Evolutionary conservation across 129 eudicot species (phyloP), one percentile per base, ranked within the genome.

Genomic region (Heracleum sosnowskyi): DNA sequence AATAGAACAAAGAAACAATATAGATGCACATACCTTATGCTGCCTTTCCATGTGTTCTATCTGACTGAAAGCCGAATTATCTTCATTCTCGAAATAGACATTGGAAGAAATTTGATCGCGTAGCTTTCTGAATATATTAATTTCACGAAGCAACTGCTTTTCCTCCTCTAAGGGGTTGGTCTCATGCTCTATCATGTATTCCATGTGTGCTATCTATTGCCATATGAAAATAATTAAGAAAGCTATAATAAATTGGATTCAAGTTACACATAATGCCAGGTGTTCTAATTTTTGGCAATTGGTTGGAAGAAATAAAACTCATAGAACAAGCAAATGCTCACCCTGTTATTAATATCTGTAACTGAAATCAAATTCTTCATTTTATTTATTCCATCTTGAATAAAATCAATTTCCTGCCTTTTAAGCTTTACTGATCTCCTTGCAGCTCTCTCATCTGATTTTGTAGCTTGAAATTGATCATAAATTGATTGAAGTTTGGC

Each of bases 301-400:
- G 9, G 4, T 33, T 36, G 6, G 26, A 69, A 34, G 42, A 34
- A 69, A 69, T 34, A 69, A 36, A 18, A 69, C 44, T 34, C n/a
- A 69, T 7, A 35, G 74, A 17, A 62, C 1, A 53, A 41, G 66
- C 68, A 55, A 80, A 82, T 68, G 69, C 84, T 55, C 86, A 93
- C 98, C 91, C 86, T 76, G 72, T 20, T 70, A 79, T 89, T 84
- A 33, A 91, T 82, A 47, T 91, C 97, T 68, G 83, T 85, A 39
- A 89, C 86, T 66, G 97, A 87, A 42, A 82, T 77, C n/a, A 89
- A 97, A 87, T 91, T 89, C 86, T 88, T 91, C 73, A 84, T 84
- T 74, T 83, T 88, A 82, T 85, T 86, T 42, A 93, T 82, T 79
- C 88, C 78, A 62, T 81, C 74, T 42, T 83, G 93, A 39, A 88